Base-by-base conservation (phyloP, 179 eudicot species). In the Vitellaria paradoxa region DNA sequence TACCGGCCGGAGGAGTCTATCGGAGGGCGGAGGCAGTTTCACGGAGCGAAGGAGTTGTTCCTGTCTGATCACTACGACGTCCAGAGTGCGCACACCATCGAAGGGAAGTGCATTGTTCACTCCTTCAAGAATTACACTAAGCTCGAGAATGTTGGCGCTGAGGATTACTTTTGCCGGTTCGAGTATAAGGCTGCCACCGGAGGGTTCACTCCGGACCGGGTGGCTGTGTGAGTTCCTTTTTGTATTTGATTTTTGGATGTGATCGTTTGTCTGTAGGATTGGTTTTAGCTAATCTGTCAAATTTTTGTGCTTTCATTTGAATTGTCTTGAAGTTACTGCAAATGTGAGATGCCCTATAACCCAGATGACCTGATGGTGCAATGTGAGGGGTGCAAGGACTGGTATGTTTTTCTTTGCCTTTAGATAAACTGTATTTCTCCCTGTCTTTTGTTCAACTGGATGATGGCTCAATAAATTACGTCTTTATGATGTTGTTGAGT, bases 171-270 rank as follows among this genome's bases (percentile, higher is more conserved):
- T 70, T 90, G 94, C 74, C 81, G 94, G 69, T 91, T 91, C 45
- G 94, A 91, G 82, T 91, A 91, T 78, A 91, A 91, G 87, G 94
- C 94, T 53, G 75, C 92, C 7, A 91, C 92, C 3, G 92, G 92
- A 72, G 90, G 89, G 5, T 91, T 91, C 72, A 89, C 89, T 42
- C 94, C 92, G 0, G 94, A 91, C 75, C 92, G 94, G 7, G 94
- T 89, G 74, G 94, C 92, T 66, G 94, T 91, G 94, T 91, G 85
- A 89, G 94, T 91, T 47, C 20, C 46, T 10, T 20, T 60, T 11
- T 46, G 0, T 49, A 60, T 9, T 7, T 68, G 24, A 53, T 47
- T 79, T 68, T 24, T 76, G 52, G 14, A 17, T 76, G 49, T 76
- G 66, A 37, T 77, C 6, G 24, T 57, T 23, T 66, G 26, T 47